phyloP scores from a whole-genome alignment of 208 protist species.

The Vickermania spadyakhi region DNA sequence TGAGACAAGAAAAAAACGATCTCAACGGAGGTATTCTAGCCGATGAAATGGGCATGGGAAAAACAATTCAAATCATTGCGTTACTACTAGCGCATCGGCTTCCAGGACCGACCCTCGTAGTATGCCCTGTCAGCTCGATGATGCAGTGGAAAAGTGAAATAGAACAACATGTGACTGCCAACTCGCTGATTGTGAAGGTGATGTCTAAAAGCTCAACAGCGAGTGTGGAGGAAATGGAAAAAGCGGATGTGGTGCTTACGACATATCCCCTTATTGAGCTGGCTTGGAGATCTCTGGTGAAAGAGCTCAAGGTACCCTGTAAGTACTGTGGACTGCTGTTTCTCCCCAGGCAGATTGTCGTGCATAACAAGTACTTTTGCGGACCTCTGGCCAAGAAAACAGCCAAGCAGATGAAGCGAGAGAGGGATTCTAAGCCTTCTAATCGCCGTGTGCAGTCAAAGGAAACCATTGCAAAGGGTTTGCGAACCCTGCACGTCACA shows the following conservation, averaged over 20 bases:
- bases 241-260: constrained; percentile 91
- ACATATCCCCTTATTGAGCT: constrained; percentile 91
- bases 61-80: constrained; percentile 95
- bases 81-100: constrained; percentile 70
- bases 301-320: constrained; percentile 80
- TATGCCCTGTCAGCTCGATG: constrained; percentile 89
- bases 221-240: constrained; percentile 55
- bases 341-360: constrained; percentile 75
- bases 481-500: constrained; percentile 68
- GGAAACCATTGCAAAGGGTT: constrained; percentile 71
- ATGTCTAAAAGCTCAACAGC: constrained; percentile 53
- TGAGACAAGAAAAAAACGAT: constrained; percentile 54
- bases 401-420: constrained; percentile 70
- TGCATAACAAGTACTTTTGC: constrained; percentile 94
- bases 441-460: constrained; percentile 46
- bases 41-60: constrained; percentile 98
- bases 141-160: constrained; percentile 90
- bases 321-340: constrained; percentile 84
- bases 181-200: constrained; percentile 61
- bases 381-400: constrained; percentile 80
- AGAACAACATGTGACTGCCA: constrained; percentile 54
- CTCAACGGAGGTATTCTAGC: constrained; percentile 93
- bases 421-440: constrained; percentile 32
- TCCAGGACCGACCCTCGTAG: constrained; percentile 76
- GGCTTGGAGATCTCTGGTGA: constrained; percentile 75